Conservation (phyloP, 371 early-diverging fungal genomes). For the Mortierella sp. region DNA sequence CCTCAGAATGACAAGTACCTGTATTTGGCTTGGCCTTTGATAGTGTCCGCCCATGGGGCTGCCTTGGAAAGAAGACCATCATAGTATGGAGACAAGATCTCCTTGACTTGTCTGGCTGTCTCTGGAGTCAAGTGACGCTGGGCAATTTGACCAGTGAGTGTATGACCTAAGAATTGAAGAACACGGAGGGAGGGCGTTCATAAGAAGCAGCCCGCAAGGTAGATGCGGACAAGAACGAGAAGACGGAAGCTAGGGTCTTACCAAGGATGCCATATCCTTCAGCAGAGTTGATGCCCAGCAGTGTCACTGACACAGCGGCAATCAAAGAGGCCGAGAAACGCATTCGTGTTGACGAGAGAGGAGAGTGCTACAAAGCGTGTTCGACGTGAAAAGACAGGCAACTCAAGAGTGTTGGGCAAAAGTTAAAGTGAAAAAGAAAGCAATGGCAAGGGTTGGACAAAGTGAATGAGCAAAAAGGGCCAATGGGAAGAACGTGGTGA, state of each 20-base stretch:
- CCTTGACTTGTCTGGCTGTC: constrained; percentile 45
- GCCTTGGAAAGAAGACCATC: constrained; percentile 52
- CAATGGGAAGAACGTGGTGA: no score
- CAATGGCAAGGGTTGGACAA: no score
- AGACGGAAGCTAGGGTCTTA: background rate
- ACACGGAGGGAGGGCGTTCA: background rate
- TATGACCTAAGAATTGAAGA: constrained; percentile 32
- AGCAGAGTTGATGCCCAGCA: constrained; percentile 19
- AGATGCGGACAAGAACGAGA: background rate
- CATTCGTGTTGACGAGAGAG: constrained; percentile 17
- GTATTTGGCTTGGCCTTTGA: constrained; percentile 49
- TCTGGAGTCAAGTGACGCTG: constrained; percentile 48
- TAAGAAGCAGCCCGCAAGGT: no score
- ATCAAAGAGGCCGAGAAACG: constrained; percentile 14
- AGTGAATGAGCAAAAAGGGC: no score
- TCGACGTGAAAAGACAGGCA: no score
- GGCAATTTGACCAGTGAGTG: constrained; percentile 52
- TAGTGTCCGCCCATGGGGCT: constrained; percentile 55
- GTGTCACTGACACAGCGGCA: constrained; percentile 11
- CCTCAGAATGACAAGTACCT: no score
- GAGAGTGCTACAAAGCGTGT: no score
- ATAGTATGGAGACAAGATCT: constrained; percentile 47
- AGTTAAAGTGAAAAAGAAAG: no score
- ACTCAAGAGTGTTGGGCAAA: no score
- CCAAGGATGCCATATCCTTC: constrained; percentile 49